Percentiles rank a stretch among this genome's conserved stretches.
phyloP scores from a whole-genome alignment of 805 yeast genomes.

The Saccharomycopsis sp. region DNA sequence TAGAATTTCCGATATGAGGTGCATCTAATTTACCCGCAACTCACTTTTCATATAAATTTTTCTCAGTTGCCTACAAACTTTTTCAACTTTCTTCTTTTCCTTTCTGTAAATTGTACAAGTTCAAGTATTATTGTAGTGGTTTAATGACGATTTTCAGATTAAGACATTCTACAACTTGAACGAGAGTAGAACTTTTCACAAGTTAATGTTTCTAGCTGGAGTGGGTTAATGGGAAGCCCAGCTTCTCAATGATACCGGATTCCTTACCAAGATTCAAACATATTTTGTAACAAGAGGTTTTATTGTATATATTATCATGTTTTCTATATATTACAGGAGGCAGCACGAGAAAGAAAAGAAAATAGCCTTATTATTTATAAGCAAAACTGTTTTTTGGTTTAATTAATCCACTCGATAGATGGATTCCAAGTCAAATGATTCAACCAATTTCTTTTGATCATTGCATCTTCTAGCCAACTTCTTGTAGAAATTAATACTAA shows the following conservation, averaged over 20 bases:
- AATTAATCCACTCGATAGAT: not conserved
- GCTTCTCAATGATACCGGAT: constrained; percentile 17
- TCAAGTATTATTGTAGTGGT: constrained; percentile 22
- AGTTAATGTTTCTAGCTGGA: constrained; percentile 19
- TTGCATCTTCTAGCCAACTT: constrained; percentile 39
- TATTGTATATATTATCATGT: too few relatives aligned
- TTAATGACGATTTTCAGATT: constrained; percentile 19
- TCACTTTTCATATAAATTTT: not conserved
- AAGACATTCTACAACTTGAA: constrained; percentile 21
- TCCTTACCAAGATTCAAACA: constrained; percentile 22
- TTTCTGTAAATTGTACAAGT: constrained; percentile 17
- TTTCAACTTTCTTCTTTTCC: not conserved
- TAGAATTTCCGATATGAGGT: too few relatives aligned
- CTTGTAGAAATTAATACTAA: constrained; percentile 49
- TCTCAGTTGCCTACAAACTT: not conserved
- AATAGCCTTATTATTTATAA: too few relatives aligned
- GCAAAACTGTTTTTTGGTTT: not conserved
- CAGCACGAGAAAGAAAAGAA: not conserved
- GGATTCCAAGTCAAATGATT: constrained; percentile 25
- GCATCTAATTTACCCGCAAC: not conserved
- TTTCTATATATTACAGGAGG: not conserved
- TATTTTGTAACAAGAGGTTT: too few relatives aligned
- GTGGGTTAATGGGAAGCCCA: constrained; percentile 19
- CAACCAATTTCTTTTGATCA: constrained; percentile 36
- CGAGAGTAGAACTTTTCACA: constrained; percentile 14